A percentile compares a stretch with the other conserved stretches of the same genome.
Conservation (phyloP, 768 basidiomycete genomes). For the Suillus paluster region DNA sequence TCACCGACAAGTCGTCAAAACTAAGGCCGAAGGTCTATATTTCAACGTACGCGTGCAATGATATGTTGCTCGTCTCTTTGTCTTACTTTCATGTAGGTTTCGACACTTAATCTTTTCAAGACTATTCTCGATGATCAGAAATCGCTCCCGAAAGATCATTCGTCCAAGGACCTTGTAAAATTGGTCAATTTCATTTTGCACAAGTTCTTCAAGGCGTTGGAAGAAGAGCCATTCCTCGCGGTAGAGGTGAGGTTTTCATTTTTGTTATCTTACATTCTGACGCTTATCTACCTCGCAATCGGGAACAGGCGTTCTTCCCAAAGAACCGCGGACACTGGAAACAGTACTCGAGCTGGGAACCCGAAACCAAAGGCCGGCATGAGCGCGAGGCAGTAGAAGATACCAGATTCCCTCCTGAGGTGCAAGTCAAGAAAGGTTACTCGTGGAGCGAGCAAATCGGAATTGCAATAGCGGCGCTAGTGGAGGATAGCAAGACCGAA, state of each 20-base stretch:
- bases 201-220: constrained; percentile 92
- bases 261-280: constrained; percentile 25
- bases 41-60: constrained; percentile 72
- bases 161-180: constrained; percentile 81
- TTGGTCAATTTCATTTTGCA: constrained; percentile 87
- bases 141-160: constrained; percentile 75
- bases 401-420: constrained; percentile 59
- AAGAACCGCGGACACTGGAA: constrained; percentile 90
- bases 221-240: constrained; percentile 83
- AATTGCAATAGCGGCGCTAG: constrained; percentile 76
- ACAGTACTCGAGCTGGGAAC: constrained; percentile 78
- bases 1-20: constrained; percentile 88
- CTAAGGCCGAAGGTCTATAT: constrained; percentile 93
- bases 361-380: constrained; percentile 48
- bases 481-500: constrained; percentile 63
- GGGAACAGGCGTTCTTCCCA: constrained; percentile 78
- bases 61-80: background rate
- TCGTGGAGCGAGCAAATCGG: constrained; percentile 90
- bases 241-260: constrained; percentile 70
- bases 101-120: constrained; percentile 88
- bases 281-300: constrained; percentile 22
- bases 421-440: constrained; percentile 85
- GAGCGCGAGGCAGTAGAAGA: constrained; percentile 38
- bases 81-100: constrained; percentile 61
- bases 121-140: constrained; percentile 81